Evolutionary conservation across 1,139 yeast species (phyloP).

Genomic region (Diutina pseudorugosa): DNA sequence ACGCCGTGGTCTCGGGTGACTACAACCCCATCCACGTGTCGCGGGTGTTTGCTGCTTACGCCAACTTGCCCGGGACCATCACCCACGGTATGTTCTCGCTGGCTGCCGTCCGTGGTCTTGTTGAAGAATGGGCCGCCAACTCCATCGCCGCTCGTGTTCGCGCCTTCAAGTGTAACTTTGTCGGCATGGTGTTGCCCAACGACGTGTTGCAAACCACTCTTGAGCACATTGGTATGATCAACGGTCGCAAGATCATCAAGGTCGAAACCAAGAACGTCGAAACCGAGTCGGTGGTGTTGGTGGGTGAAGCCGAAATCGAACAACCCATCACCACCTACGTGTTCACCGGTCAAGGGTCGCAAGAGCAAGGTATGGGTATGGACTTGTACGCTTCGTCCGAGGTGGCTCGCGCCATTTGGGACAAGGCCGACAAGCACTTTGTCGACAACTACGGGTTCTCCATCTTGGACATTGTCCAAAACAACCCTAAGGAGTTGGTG

Average conservation of each 20-base stretch:
- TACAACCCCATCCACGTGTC: constrained; percentile 97
- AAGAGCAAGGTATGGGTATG: constrained; percentile 99
- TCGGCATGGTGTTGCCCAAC: constrained; percentile 96
- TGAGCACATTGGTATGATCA: constrained; percentile 97
- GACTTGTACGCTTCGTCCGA: constrained; percentile 84
- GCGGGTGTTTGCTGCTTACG: constrained; percentile 87
- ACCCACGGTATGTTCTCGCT: constrained; percentile 99
- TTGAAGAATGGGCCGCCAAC: constrained; percentile 98
- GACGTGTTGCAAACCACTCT: constrained; percentile 78
- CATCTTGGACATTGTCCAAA: constrained; percentile 85
- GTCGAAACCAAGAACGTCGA: constrained; percentile 80
- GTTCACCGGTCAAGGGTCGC: constrained; percentile 99
- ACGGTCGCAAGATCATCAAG: constrained; percentile 94
- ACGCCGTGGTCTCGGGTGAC: constrained; percentile 96
- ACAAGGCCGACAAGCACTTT: constrained; percentile 91
- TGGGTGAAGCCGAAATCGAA: constrained; percentile 97
- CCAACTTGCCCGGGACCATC: constrained; percentile 90
- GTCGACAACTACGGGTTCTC: constrained; percentile 93
- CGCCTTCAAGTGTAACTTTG: constrained; percentile 83
- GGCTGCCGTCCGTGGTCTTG: constrained; percentile 88
- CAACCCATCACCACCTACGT: constrained; percentile 96
- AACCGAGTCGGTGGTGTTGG: constrained; percentile 62
- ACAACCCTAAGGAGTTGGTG: constrained; percentile 91
- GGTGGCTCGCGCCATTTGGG: constrained; percentile 96
- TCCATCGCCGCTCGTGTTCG: constrained; percentile 92